Base-by-base conservation (phyloP, 805 yeast genomes). In the Metschnikowia santaceciliae region DNA sequence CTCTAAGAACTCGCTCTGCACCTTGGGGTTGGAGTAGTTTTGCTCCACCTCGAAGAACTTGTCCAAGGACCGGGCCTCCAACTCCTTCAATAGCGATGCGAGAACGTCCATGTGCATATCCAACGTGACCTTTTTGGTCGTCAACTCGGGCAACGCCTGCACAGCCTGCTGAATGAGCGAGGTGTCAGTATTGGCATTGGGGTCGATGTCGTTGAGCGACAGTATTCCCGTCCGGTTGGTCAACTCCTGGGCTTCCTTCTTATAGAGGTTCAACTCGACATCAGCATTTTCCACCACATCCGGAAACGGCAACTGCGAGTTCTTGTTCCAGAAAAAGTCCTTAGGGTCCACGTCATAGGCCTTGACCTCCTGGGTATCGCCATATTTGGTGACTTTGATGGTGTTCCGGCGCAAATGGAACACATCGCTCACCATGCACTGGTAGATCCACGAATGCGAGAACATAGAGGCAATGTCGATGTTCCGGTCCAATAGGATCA, bases 241-340 rank as follows among this genome's bases (percentile, higher is more conserved):
- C 47, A 95, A 76, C 52, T 87, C 95, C 54, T 84, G 86, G 1
- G 97, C 96, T 60, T 90, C 97, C 51, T 80, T 79, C 58, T 91
- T 92, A 70, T 94, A 94, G 49, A 78, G 76, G 52, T 85, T 82
- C 53, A 91, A 76, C 52, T 90, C 97, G 26, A 77, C 70, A 63
- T 94, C 98, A 19, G 96, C 95, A 68, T 89, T 89, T 67, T 94
- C 99, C 33, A 96, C 99, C n/a, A 95, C 98, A 65, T 92, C 97
- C 1, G 99, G 99, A 75, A 94, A 94, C 36, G 99, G 98, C 51
- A 89, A 72, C 46, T 86, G 86, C 11, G 96, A 77, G 69, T 94
- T 91, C 54, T 78, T 77, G 55, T 70, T 72, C 99, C 99, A 94
- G 70, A 94, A 94, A 65, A 88, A 88, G 72, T 94, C 99, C 51